Evolutionary conservation across 352 stramenopile genomes (phyloP), one percentile per base, ranked within the genome.

Genomic region (Phytophthora pseudosyringae): DNA sequence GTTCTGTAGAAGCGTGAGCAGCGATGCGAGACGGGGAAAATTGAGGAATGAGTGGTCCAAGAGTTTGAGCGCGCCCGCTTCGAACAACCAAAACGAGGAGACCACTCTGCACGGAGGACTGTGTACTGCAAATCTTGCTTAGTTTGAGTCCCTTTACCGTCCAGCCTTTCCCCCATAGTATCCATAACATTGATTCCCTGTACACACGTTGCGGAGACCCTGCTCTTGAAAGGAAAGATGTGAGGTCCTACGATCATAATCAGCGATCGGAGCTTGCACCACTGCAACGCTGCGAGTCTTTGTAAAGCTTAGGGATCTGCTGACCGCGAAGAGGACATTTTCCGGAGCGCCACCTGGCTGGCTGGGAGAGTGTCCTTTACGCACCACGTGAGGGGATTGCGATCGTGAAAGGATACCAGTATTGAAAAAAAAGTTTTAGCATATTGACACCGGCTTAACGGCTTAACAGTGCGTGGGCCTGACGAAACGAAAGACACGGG

Each of bases 71-170:
- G 26, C 45, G 28, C 56, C 33, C 43, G 41, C n/a, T 66, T 60
- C 59, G 59, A 59, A 59, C 58, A 66, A 26, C 25, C 36, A 59
- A 53, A 59, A 50, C 26, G 33, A 43, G 18, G 41, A 49, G 43
- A 25, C 39, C 56, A 64, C 26, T 44, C 7, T 38, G 36, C n/a
- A n/a, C n/a, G n/a, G n/a, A n/a, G n/a, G 36, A 50, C 16, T 54
- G 47, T n/a, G 35, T 6, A 41, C 2, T 28, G 43, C 51, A 68
- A 55, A 62, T 68, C 51, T 31, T 60, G 31, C 26, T 44, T 28
- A 49, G 45, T 26, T 67, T 21, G n/a, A 25, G 43, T 26, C 43
- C 50, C 50, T 67, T 53, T 67, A 67, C 59, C 15, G 49, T 29
- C 40, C 49, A 26, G 40, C 28, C 55, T 50, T 26, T 56, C 21